Percentiles rank a stretch among this genome's conserved stretches.
Conservation (phyloP, 306 rosid species). For the Alnus glutinosa region DNA sequence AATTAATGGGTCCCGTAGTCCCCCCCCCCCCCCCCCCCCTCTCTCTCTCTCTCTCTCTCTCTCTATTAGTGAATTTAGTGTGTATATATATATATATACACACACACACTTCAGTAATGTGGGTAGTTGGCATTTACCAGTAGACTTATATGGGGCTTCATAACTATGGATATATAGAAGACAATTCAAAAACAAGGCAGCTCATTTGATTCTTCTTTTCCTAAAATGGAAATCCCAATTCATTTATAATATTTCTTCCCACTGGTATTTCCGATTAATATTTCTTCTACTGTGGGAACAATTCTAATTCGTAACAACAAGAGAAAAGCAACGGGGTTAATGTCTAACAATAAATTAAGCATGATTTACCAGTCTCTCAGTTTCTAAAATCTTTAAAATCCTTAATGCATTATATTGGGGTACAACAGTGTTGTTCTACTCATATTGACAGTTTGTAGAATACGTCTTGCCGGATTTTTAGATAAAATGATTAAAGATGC, state of each 20-base stretch:
- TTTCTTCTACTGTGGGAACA: not conserved
- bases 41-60: too few species aligned
- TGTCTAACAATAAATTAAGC: too few species aligned
- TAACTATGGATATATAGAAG: not conserved
- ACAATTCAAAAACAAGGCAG: not conserved
- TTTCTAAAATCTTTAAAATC: too few species aligned
- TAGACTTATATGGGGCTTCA: not conserved
- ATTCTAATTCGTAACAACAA: not conserved
- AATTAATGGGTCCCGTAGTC: conserved; percentile 38
- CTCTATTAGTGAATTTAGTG: too few species aligned
- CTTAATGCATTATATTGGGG: too few species aligned
- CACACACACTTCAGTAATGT: not conserved
- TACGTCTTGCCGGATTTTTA: too few species aligned
- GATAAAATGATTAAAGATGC: too few species aligned
- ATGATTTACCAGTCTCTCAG: too few species aligned
- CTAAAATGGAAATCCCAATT: not conserved
- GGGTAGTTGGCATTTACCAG: conserved; percentile 2
- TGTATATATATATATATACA: not conserved
- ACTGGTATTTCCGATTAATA: too few species aligned
- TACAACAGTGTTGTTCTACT: too few species aligned
- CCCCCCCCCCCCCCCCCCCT: not conserved
- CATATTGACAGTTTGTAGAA: too few species aligned
- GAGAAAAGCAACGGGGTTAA: too few species aligned
- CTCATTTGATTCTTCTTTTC: not conserved
- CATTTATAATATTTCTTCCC: not conserved